Base-by-base conservation (phyloP, 306 rosid species). In the Lablab purpureus region DNA sequence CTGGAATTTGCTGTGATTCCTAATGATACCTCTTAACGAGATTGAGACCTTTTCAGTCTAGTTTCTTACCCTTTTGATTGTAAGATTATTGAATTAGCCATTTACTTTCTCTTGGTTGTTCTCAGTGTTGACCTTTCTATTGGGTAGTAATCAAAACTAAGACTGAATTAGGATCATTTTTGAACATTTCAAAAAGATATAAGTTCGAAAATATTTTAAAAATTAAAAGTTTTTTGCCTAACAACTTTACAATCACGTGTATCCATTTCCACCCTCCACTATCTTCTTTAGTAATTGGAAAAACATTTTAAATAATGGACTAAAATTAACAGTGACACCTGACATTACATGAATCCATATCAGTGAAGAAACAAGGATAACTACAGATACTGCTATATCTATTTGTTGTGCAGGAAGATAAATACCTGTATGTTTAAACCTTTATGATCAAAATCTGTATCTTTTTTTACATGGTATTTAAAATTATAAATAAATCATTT, bases 381-480 rank as follows among this genome's bases (percentile, higher is more conserved):
- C 71, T 71, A 32, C 60, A 19, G 36, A 75, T 36, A 49, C 25
- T 60, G n/a, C 40, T 34, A 46, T 70, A 18, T 63, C 41, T 46
- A 64, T 23, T 68, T 58, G 56, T 67, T 76, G 78, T 73, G 83
- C 71, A 59, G 45, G 34, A 71, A 70, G 71, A 76, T 78, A 65
- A 47, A 67, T 21, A 46, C 10, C 10, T 50, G 45, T 50, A 7
- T 43, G 73, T 58, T 77, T 72, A 80, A 81, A 83, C 74, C 43
- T 36, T 65, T 78, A 45, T 46, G 62, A 22, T 71, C 46, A 87
- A 76, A 70, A 27, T 59, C n/a, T 43, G 15, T 12, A 41, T 41
- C 47, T 15, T 41, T 36, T 36, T 36, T 36, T 36, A 37, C 43
- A 37, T 2, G 41, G 6, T 36, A 36, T 9, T 30, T 3, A 30